Evolutionary conservation across 345 rosid species (phyloP).

Genomic region (Eucalyptus microcorys): DNA sequence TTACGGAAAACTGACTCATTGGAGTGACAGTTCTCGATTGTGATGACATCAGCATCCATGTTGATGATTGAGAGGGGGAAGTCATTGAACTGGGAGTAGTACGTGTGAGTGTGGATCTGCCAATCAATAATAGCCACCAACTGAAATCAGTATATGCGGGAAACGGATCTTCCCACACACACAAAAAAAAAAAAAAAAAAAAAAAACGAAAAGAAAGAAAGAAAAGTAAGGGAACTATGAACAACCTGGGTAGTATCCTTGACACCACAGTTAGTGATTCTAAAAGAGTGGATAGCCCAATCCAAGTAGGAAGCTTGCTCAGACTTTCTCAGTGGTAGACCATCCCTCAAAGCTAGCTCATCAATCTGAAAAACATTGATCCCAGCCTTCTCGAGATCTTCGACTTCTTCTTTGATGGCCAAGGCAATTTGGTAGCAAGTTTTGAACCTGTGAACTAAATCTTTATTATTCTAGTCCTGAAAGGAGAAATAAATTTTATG

Average conservation of each 20-base stretch:
- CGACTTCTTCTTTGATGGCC: slow-evolving; percentile 95
- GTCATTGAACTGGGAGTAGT: slow-evolving; percentile 56
- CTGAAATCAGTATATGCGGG: accelerated
- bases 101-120: slow-evolving; percentile 72
- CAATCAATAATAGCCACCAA: background rate
- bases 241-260: slow-evolving; percentile 80
- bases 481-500: background rate
- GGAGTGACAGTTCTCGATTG: slow-evolving; percentile 82
- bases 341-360: slow-evolving; percentile 94
- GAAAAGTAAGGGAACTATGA: background rate
- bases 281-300: slow-evolving; percentile 98
- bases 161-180: background rate
- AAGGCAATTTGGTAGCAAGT: slow-evolving; percentile 95
- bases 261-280: slow-evolving; percentile 84
- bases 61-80: slow-evolving; percentile 40
- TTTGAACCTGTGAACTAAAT: slow-evolving; percentile 30
- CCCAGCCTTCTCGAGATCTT: slow-evolving; percentile 84
- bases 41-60: slow-evolving; percentile 57
- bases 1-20: slow-evolving; percentile 95
- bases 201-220: no score
- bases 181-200: no score
- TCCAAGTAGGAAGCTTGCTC: slow-evolving; percentile 90
- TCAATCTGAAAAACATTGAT: slow-evolving; percentile 87
- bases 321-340: slow-evolving; percentile 86
- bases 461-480: background rate